Conservation (phyloP, 176 grass and related monocot species). For the Chloris gayana region DNA sequence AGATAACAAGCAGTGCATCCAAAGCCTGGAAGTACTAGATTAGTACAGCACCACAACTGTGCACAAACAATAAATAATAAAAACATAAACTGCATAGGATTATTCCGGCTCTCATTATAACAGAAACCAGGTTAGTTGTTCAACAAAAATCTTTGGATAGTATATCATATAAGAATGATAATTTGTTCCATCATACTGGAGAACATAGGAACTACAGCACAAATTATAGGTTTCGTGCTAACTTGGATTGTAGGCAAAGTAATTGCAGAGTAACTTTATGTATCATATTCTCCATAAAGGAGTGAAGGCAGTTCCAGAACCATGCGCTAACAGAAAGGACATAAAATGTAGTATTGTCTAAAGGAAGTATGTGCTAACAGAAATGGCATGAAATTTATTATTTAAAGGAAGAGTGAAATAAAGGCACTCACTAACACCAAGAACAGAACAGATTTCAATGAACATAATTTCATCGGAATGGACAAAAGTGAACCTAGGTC, state of each 20-base stretch:
- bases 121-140: not conserved
- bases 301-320: no score
- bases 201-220: not conserved
- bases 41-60: not conserved
- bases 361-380: not conserved
- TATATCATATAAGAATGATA: not conserved
- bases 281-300: not conserved
- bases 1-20: constrained; percentile 75
- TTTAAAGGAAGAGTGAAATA: not conserved
- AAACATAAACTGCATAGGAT: not conserved
- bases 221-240: no score
- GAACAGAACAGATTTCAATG: constrained; percentile 19
- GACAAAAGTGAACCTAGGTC: not conserved
- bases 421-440: not conserved
- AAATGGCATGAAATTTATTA: not conserved
- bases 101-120: not conserved
- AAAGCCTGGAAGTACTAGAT: constrained; percentile 68
- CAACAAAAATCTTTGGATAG: not conserved
- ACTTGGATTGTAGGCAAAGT: no score
- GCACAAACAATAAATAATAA: not conserved
- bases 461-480: not conserved
- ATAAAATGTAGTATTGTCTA: not conserved
- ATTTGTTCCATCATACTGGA: no score
- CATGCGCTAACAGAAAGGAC: no score
- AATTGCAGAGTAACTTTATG: not conserved